These are phyloP conservation scores for Streptanthus diversifolius DNA, from an alignment of 345 rosid genomes.

Conservation along the genomic window DNA sequence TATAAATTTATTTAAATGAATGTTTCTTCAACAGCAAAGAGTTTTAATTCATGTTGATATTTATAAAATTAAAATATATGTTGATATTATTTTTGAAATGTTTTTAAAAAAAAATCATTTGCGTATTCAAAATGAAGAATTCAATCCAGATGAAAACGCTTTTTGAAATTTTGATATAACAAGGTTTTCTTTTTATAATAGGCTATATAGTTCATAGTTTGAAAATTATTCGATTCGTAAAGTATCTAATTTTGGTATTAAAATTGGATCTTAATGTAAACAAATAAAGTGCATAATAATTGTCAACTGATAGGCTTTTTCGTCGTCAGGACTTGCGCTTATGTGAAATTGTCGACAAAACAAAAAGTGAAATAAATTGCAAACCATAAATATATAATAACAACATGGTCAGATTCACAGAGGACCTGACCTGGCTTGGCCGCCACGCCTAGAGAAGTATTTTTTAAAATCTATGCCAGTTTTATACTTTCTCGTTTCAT, in stretches of 20 bases:
- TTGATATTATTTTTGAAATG: neutral
- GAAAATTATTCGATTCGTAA: conserved; percentile 1
- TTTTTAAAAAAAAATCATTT: neutral
- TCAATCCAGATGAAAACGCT: neutral
- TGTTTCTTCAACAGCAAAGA: no score
- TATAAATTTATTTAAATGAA: no score
- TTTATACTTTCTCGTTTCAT: no score
- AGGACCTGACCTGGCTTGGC: no score
- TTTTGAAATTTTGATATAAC: neutral
- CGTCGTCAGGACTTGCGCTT: conserved; percentile 4
- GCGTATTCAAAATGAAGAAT: no score
- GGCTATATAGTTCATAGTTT: neutral
- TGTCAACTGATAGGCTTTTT: neutral
- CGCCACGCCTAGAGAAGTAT: neutral
- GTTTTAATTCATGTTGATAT: no score
- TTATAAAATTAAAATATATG: no score
- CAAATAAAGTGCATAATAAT: neutral
- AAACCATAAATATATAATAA: neutral
- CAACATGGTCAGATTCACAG: neutral
- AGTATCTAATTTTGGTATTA: neutral
- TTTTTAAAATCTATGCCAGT: no score
- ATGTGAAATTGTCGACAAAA: neutral
- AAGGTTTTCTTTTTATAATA: neutral
- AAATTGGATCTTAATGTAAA: neutral
- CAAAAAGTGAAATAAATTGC: neutral